Evolutionary conservation across 345 rosid genomes (phyloP), one percentile per base, ranked within the genome.

Genomic region (Firmiana major): DNA sequence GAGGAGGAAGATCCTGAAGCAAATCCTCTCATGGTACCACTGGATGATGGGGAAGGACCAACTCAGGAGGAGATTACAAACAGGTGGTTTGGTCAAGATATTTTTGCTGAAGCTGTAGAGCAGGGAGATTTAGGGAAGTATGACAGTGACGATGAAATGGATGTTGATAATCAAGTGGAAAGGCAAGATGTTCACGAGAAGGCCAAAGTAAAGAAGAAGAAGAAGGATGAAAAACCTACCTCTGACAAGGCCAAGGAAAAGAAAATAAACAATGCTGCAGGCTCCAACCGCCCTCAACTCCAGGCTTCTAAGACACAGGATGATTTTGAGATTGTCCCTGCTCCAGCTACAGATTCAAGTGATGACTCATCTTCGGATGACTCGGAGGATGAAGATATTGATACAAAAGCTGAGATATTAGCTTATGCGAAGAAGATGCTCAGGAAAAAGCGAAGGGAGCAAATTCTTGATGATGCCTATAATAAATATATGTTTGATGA

Each of bases 381-480:
- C 36, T 86, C 90, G 0, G 93, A 88, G 9, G 92, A 90, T 21
- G 89, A 86, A 3, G 89, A 85, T 54, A 83, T 82, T 63, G 83
- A 91, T 9, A 51, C 89, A 46, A 96, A 93, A 77, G 98, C 98
- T 6, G 97, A 96, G 86, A 83, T 93, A 82, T 84, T 96, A 86
- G 97, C 98, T 21, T 91, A 83, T 79, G 97, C 95, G 36, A 93
- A 96, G 88, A 93, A 89, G 85, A 93, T 96, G 98, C 84, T 91
- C 77, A 88, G 93, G 87, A 96, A 96, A 85, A 96, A 93, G 84
- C 89, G 79, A 71, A 88, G 99, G 75, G 97, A 92, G 79, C 80
- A 89, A 63, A 88, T 96, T 45, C 89, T 96, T 13, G 97, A 96
- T 75, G 95, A 92, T 84, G 93, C 90, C 1, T 93, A 96, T 75